Evolutionary conservation across 441 rosid species (phyloP).

Genomic region (Eugenia klotzschiana): DNA sequence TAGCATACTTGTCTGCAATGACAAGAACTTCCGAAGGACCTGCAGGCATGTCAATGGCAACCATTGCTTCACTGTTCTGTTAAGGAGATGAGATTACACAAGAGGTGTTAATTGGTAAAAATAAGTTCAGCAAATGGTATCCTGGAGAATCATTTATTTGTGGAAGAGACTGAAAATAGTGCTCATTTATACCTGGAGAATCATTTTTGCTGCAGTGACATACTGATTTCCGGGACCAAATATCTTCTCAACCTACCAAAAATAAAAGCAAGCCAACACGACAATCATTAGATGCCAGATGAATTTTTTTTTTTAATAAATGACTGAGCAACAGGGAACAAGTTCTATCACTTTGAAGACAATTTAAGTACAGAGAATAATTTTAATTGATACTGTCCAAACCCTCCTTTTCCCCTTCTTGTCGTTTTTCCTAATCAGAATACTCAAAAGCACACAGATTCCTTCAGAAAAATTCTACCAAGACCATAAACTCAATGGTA

Average conservation of each 20-base stretch:
- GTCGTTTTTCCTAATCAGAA: background rate
- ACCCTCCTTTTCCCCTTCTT: background rate
- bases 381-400: background rate
- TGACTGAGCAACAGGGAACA: background rate
- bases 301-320: background rate
- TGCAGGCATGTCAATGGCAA: slow-evolving; percentile 97
- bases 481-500: background rate
- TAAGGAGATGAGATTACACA: background rate
- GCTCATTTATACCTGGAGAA: slow-evolving; percentile 45
- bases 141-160: background rate
- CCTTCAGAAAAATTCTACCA: background rate
- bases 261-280: background rate
- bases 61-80: slow-evolving; percentile 96
- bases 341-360: background rate
- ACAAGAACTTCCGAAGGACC: slow-evolving; percentile 93
- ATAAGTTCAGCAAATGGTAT: background rate
- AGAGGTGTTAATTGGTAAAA: background rate
- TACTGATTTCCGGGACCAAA: slow-evolving; percentile 94
- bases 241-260: slow-evolving; percentile 69
- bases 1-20: slow-evolving; percentile 67
- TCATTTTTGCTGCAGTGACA: slow-evolving; percentile 94
- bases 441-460: background rate
- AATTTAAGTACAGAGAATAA: background rate
- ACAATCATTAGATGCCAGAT: background rate
- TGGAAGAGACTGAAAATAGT: background rate